These are phyloP conservation scores for Magnolia changhungtana DNA, from an alignment of 164 flowering plant species.

Conservation along the genomic window DNA sequence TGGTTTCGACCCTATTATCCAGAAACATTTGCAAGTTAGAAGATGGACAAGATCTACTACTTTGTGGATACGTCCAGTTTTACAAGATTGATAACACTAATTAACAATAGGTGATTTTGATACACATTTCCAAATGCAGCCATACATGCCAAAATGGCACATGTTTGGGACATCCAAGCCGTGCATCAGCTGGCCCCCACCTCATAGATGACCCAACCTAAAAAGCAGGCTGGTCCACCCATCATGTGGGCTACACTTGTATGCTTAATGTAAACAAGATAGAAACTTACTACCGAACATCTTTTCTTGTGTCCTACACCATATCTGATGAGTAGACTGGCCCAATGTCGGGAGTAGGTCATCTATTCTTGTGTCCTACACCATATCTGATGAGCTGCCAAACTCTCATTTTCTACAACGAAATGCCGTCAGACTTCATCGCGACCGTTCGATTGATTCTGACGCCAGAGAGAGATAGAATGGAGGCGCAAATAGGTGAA, in stretches of 20 bases:
- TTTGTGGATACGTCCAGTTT: neutral
- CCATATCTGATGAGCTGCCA: conserved; percentile 14
- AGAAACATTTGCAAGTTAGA: conserved; percentile 2
- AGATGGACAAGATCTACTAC: neutral
- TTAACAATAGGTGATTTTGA: too few relatives aligned
- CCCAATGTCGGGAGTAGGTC: too few relatives aligned
- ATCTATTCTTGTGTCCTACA: conserved; percentile 64
- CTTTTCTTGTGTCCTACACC: too few relatives aligned
- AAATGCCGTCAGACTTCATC: neutral
- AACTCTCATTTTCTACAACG: neutral
- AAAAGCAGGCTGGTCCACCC: too few relatives aligned
- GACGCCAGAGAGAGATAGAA: neutral
- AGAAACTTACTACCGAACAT: too few relatives aligned
- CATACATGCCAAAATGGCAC: neutral
- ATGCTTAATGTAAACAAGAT: too few relatives aligned
- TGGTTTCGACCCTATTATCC: conserved; percentile 54
- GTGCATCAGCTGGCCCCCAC: too few relatives aligned
- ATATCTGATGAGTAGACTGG: too few relatives aligned
- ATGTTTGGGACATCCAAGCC: neutral
- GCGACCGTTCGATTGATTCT: neutral
- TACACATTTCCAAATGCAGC: neutral
- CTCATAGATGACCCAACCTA: too few relatives aligned
- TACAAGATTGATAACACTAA: neutral
- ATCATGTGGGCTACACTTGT: too few relatives aligned
- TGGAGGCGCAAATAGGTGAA: neutral